These are phyloP conservation scores for Amanita polypyramis DNA, from an alignment of 768 basidiomycete genomes.

Conservation along the genomic window DNA sequence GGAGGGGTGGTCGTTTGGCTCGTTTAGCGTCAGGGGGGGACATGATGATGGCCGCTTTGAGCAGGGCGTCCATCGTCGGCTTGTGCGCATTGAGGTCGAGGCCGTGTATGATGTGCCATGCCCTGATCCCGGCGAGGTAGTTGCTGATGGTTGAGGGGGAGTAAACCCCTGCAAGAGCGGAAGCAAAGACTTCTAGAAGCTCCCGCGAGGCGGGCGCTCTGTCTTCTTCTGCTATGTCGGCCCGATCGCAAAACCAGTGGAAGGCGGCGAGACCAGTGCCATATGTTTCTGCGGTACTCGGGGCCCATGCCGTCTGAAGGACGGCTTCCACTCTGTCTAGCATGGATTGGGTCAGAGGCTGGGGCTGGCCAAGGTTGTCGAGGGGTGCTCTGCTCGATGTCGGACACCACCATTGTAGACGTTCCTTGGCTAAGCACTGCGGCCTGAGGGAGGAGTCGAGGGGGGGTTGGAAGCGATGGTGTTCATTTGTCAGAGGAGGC, in stretches of 20 bases:
- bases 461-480: constrained; percentile 3
- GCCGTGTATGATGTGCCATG: constrained; percentile 38
- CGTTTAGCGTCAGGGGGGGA: constrained; percentile 21
- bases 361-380: neutral
- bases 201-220: constrained; percentile 16
- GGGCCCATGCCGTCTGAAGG: constrained; percentile 15
- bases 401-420: constrained; percentile 12
- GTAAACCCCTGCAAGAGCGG: constrained; percentile 21
- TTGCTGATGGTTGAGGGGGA: constrained; percentile 23
- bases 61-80: constrained; percentile 15
- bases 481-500: neutral
- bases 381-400: neutral
- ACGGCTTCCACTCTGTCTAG: neutral
- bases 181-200: constrained; percentile 21
- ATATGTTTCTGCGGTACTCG: constrained; percentile 23
- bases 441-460: constrained; percentile 12
- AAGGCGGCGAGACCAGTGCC: constrained; percentile 25
- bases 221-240: constrained; percentile 19
- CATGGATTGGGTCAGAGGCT: neutral
- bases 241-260: constrained; percentile 29
- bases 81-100: constrained; percentile 19
- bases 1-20: constrained; percentile 20
- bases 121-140: constrained; percentile 26
- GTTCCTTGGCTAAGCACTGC: constrained; percentile 14
- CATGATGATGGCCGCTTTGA: constrained; percentile 19